These are phyloP conservation scores for Clitopilus hobsonii DNA, from an alignment of 768 basidiomycete species.

Conservation along the genomic window DNA sequence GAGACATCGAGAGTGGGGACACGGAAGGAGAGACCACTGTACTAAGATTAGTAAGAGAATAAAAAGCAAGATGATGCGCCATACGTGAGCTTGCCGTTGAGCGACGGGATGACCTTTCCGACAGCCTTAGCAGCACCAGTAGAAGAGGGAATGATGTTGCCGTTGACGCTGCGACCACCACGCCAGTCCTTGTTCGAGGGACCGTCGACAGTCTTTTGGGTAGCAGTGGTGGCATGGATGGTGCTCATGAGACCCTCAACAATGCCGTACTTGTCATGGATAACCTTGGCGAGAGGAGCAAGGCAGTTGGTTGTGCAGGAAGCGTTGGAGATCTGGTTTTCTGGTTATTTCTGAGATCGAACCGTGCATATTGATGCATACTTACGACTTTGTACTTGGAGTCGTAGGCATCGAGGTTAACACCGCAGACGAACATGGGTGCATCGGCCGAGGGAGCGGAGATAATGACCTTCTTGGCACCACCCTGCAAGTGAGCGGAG, in stretches of 20 bases:
- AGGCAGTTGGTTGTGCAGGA: conserved; percentile 99
- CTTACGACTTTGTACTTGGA: conserved; percentile 79
- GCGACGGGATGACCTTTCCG: conserved; percentile 92
- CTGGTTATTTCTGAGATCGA: neutral
- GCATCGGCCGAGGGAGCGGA: conserved; percentile 97
- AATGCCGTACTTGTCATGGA: conserved; percentile 96
- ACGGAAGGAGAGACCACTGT: conserved; percentile 92
- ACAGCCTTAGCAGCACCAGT: conserved; percentile 99
- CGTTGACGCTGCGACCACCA: conserved; percentile 91
- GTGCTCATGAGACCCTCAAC: conserved; percentile 98
- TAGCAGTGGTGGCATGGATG: conserved; percentile 94
- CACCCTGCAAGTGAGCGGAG: conserved; percentile 90
- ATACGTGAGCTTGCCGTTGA: conserved; percentile 98
- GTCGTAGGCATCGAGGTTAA: conserved; percentile 93
- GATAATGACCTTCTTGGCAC: conserved; percentile 99
- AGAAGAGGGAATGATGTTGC: conserved; percentile 99
- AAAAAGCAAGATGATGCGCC: conserved; percentile 23
- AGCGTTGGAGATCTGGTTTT: conserved; percentile 84
- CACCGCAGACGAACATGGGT: conserved; percentile 92
- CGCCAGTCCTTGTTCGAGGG: conserved; percentile 97
- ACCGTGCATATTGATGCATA: conserved; percentile 14
- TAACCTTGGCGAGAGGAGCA: conserved; percentile 97
- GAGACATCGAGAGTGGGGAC: conserved; percentile 95
- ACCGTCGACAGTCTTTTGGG: conserved; percentile 93
- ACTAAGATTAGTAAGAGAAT: neutral